Conservation (phyloP, 495 filamentous ascomycete genomes). For the Barbatosphaeria neglecta region DNA sequence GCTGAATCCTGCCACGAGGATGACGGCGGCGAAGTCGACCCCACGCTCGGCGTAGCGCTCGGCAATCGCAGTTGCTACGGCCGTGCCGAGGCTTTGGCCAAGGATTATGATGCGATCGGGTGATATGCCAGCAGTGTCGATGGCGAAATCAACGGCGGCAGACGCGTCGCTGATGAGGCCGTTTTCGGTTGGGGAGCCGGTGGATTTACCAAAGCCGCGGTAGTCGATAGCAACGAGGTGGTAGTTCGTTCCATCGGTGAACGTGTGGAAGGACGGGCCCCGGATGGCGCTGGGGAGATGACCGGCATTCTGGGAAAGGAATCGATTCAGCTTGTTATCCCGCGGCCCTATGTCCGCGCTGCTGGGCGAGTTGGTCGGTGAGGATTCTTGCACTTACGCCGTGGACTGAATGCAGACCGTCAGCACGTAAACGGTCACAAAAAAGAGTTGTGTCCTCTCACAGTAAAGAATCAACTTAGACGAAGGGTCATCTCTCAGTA, state of each 20-base stretch:
- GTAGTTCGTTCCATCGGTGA: conserved; percentile 44
- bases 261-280: conserved; percentile 49
- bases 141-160: conserved; percentile 53
- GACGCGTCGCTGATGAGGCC: conserved; percentile 60
- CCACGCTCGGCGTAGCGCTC: conserved; percentile 8
- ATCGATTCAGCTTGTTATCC: conserved; percentile 10
- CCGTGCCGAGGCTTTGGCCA: conserved; percentile 64
- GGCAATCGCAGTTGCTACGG: conserved; percentile 50
- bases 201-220: conserved; percentile 60
- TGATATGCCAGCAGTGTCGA: conserved; percentile 43
- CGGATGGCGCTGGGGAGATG: conserved; percentile 53
- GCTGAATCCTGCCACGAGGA: conserved; percentile 73
- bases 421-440: conserved; percentile 1
- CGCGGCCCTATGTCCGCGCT: no score
- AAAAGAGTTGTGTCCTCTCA: conserved; percentile 8
- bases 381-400: conserved; percentile 24
- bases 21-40: conserved; percentile 52
- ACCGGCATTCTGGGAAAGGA: conserved; percentile 40
- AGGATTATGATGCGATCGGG: conserved; percentile 53
- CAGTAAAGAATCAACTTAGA: conserved; percentile 49
- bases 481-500: conserved; percentile 52
- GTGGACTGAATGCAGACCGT: conserved; percentile 21
- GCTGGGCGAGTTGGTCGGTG: no score
- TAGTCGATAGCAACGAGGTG: conserved; percentile 63
- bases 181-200: conserved; percentile 53